Evolutionary conservation across 2,329 filamentous ascomycete species (phyloP).

Genomic region (Claviceps monticola): DNA sequence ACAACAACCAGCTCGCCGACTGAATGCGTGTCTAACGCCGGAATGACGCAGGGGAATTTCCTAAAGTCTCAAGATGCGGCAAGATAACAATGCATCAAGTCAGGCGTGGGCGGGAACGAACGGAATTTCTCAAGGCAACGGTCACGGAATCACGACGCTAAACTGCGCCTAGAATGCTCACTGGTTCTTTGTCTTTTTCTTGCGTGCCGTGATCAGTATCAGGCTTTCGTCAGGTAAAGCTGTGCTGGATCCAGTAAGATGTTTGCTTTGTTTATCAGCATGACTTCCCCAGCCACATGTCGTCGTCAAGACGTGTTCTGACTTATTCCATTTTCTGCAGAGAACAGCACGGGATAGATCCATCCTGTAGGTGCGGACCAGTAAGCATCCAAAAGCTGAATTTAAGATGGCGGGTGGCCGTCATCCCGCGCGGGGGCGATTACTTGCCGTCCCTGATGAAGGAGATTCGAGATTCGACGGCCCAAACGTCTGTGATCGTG

Average conservation of each 20-base stretch:
- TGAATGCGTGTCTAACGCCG: too few species aligned
- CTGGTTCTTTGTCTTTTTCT: neutral
- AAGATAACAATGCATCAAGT: neutral
- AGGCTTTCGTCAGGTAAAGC: neutral
- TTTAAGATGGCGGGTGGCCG: too few species aligned
- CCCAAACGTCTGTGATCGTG: too few species aligned
- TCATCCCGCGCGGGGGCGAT: too few species aligned
- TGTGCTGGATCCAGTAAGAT: slow-evolving; percentile 1
- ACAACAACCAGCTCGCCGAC: too few species aligned
- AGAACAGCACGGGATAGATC: neutral
- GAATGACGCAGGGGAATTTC: too few species aligned
- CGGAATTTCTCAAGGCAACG: neutral
- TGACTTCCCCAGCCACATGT: slow-evolving; percentile 2
- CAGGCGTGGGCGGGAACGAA: neutral
- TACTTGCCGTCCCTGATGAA: too few species aligned
- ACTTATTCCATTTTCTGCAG: neutral
- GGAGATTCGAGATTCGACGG: too few species aligned
- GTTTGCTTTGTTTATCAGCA: neutral
- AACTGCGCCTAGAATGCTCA: neutral
- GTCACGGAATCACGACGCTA: neutral
- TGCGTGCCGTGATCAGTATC: neutral
- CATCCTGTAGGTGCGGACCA: neutral
- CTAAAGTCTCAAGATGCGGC: too few species aligned
- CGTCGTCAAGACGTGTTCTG: neutral
- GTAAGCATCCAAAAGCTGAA: too few species aligned